A percentile compares a stretch with the other conserved stretches of the same genome.
Evolutionary conservation across 345 rosid species (phyloP).

Genomic region (Crucihimalaya himalaica): DNA sequence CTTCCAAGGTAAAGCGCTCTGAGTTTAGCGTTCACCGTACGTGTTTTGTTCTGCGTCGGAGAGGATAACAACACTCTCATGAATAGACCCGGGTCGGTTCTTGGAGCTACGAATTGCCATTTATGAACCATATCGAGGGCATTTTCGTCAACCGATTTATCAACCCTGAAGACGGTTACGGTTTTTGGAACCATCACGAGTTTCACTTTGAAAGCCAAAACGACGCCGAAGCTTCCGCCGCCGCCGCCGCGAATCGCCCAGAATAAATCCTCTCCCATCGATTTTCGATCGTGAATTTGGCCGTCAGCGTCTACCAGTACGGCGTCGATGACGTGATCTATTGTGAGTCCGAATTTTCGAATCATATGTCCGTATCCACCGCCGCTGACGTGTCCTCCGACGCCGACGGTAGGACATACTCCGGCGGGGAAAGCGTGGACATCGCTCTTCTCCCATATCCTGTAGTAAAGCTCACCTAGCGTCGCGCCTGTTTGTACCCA

Average conservation of each 20-base stretch:
- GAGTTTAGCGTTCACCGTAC: conserved; percentile 40
- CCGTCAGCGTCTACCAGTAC: conserved; percentile 44
- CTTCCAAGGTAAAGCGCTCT: conserved; percentile 44
- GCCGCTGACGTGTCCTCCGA: conserved; percentile 53
- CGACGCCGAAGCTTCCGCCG: conserved; percentile 50
- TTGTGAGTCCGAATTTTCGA: conserved; percentile 48
- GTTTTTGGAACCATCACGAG: conserved; percentile 48
- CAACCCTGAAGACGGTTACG: conserved; percentile 49
- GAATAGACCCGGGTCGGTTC: conserved; percentile 42
- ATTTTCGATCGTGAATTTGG: conserved; percentile 39
- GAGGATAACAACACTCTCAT: conserved; percentile 27
- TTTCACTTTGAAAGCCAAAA: conserved; percentile 45
- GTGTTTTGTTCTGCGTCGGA: conserved; percentile 17
- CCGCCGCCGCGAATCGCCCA: conserved; percentile 61
- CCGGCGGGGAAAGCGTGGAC: conserved; percentile 58
- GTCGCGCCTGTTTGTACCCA: conserved; percentile 60
- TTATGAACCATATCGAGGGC: conserved; percentile 43
- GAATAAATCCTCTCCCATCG: conserved; percentile 60
- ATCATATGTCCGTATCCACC: conserved; percentile 52
- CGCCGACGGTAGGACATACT: conserved; percentile 47
- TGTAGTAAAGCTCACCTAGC: conserved; percentile 49
- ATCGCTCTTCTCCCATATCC: conserved; percentile 50
- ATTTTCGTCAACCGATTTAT: conserved; percentile 35
- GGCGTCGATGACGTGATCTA: conserved; percentile 51
- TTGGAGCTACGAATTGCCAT: conserved; percentile 43